Base-by-base conservation (phyloP, 768 basidiomycete genomes). In the Lentinula edodes region DNA sequence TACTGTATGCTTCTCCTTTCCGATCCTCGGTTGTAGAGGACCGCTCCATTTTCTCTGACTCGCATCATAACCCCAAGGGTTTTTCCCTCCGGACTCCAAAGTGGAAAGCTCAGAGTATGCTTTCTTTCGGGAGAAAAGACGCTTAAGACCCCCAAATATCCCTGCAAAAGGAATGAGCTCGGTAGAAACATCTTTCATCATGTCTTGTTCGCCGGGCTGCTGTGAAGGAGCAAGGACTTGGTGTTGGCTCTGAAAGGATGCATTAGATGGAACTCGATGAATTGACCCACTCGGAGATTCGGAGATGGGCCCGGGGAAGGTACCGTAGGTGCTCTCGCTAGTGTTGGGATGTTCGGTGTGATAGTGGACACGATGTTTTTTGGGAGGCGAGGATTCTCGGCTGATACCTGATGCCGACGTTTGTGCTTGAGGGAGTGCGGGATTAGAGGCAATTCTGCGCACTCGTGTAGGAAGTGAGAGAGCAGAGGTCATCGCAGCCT, bases 41-140 rank as follows among this genome's bases (percentile, higher is more conserved):
- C 74, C 76, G n/a, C 69, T 70, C 77, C 78, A 80, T 58, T 70
- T 43, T 51, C 64, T 62, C 38, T 60, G 64, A 18, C 57, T 64
- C 43, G 60, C 64, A 46, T 43, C 60, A n/a, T 57, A 39, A 15
- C 58, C 62, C 48, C 50, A 63, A n/a, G 61, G 56, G n/a, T 61
- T 50, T 55, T 66, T 66, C 18, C 6, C 9, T 16, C n/a, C 10
- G 12, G 35, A 61, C 6, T 62, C 59, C n/a, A 34, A 41, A 20
- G 32, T 54, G 6, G 53, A 18, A 20, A 54, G 35, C 20, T 54
- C 35, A 18, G 53, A 54, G 38, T 54, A 54, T 13, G 16, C 5
- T 18, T 58, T 58, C 34, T 53, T 51, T 34, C 57, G 51, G 28
- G 32, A 54, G 58, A 66, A 55, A 32, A 43, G 63, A 1, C 42